A percentile compares a stretch with the other conserved stretches of the same genome.
These are phyloP conservation scores for Talaromyces sp. DNA, from an alignment of 2,329 filamentous ascomycete genomes.

Conservation along the genomic window DNA sequence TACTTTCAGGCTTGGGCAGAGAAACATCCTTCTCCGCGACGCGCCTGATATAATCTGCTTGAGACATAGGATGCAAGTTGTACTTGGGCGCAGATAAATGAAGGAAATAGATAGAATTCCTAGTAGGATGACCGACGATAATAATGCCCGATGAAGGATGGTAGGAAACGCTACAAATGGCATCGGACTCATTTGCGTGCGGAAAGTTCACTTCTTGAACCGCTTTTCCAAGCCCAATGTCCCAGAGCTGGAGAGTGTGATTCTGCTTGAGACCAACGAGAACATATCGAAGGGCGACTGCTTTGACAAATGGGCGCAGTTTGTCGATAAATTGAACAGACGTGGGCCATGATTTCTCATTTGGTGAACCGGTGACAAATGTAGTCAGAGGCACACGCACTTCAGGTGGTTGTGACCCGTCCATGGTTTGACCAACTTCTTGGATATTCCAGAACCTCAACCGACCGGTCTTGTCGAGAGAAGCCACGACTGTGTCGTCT, in stretches of 20 bases:
- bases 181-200: constrained; percentile 92
- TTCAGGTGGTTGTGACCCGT: constrained; percentile 59
- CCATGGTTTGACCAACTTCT: constrained; percentile 61
- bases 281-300: constrained; percentile 87
- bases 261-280: constrained; percentile 99
- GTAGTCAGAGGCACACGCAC: constrained; percentile 84
- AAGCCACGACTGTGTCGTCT: constrained; percentile 91
- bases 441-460: constrained; percentile 99
- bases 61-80: constrained; percentile 73
- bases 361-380: constrained; percentile 78
- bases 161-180: constrained; percentile 96
- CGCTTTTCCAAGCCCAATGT: constrained; percentile 88
- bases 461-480: constrained; percentile 91
- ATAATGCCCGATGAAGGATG: constrained; percentile 91
- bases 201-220: constrained; percentile 97
- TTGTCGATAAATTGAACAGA: constrained; percentile 96
- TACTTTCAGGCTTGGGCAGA: constrained; percentile 84
- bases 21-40: constrained; percentile 69
- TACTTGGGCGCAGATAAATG: constrained; percentile 94
- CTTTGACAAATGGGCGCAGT: constrained; percentile 86
- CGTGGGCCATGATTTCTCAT: constrained; percentile 94
- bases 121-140: constrained; percentile 89
- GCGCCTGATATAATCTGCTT: constrained; percentile 82
- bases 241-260: constrained; percentile 97
- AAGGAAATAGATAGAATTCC: constrained; percentile 96